phyloP scores from a whole-genome alignment of 352 stramenopile species.

The Pythium oligandrum region DNA sequence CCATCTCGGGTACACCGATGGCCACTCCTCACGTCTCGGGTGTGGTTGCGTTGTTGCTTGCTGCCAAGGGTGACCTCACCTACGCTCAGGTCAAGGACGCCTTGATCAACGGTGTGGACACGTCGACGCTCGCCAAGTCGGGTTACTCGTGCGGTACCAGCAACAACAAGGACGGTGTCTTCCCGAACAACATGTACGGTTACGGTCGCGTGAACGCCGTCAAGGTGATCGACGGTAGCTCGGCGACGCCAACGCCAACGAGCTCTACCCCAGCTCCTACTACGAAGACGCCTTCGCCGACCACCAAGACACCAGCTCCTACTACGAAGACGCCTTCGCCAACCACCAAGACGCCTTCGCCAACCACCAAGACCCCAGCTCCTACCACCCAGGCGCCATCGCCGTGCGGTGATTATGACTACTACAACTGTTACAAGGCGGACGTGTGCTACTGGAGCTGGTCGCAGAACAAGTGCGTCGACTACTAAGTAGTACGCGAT shows the following conservation, averaged over 20 bases:
- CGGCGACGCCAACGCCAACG: conserved; percentile 8
- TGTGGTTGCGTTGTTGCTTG: no score
- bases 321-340: neutral
- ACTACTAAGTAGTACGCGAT: no score
- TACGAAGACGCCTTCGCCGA: neutral
- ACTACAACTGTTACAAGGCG: conserved; percentile 14
- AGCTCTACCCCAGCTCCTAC: neutral
- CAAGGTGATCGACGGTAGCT: conserved; percentile 27
- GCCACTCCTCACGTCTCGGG: no score
- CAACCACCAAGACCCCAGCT: conserved; percentile 1
- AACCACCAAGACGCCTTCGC: neutral
- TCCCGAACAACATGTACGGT: no score
- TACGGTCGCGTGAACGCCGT: no score
- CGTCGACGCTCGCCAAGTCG: conserved; percentile 5
- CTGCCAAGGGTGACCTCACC: no score
- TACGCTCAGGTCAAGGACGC: no score
- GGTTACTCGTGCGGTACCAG: no score
- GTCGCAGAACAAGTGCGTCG: no score
- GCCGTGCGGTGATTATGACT: neutral
- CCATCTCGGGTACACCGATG: no score
- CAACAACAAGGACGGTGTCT: conserved; percentile 22
- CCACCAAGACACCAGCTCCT: neutral
- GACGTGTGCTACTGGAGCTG: conserved; percentile 1
- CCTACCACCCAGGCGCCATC: neutral
- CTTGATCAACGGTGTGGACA: conserved; percentile 19